Base-by-base conservation (phyloP, 139 green algal species). In the Gonium pectorale region DNA sequence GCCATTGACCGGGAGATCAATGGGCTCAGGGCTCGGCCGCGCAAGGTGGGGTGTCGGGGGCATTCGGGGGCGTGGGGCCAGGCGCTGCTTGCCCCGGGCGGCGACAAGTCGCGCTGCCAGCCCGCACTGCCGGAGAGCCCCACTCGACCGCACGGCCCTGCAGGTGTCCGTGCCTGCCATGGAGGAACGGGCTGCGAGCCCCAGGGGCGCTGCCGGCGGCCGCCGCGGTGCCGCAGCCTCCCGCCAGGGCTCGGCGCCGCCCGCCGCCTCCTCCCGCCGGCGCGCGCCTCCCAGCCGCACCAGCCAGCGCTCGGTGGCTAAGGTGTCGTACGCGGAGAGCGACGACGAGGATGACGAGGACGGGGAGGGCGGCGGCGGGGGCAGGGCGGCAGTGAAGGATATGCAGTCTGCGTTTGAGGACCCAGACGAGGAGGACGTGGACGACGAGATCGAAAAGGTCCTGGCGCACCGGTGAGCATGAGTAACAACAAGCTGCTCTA, bases 371-470 rank as follows among this genome's bases (percentile, higher is more conserved):
- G 83, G 71, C n/a, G 83, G 71, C n/a, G 64, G 69, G 2, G 54
- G 67, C n/a, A 46, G 54, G 69, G 38, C 15, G 60, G 52, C 7
- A 33, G 37, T 54, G 62, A 83, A 86, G 56, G 90, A 92, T 67
- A 73, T 86, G 24, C 59, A 92, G n/a, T 79, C 92, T 46, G 85
- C 88, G 29, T 89, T 93, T 59, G 86, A 93, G 29, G 90, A 92
- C 26, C 79, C 79, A 4, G 85, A 78, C 22, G 88, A 90, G 40
- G 56, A 91, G 21, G 85, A 78, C 22, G 56, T 92, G 41, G 90
- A 94, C 29, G 92, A 95, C 41, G 94, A 96, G 80, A 89, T 97
- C 21, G 94, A 97, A 51, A 72, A 89, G 21, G 90, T 97, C 38
- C 75, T 96, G 40, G 85, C 41, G 2, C 94, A 97, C 87, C 92